Evolutionary conservation across 2,329 filamentous ascomycete species (phyloP).

Genomic region (Clarireedia homoeocarpa): DNA sequence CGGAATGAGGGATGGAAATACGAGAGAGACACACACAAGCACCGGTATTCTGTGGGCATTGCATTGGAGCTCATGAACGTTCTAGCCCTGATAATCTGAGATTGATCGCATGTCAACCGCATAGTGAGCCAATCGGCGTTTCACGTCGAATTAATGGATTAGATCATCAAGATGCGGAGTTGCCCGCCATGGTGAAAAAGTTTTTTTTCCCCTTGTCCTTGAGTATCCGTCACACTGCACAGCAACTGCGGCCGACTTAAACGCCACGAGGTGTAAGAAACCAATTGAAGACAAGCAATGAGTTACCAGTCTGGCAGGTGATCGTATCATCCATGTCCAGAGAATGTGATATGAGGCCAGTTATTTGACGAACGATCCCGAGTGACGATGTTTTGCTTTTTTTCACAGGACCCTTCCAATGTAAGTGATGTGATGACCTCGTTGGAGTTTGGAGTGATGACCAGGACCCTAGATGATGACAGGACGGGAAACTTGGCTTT

Average conservation of each 20-base stretch:
- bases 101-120: neutral
- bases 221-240: neutral
- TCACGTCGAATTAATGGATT: neutral
- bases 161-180: conserved; percentile 2
- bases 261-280: conserved; percentile 9
- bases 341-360: conserved; percentile 4
- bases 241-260: conserved; percentile 4
- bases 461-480: neutral
- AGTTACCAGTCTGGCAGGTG: conserved; percentile 6
- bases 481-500: neutral
- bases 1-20: neutral
- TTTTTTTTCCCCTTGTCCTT: neutral
- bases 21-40: neutral
- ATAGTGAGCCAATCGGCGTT: neutral
- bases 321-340: conserved; percentile 7
- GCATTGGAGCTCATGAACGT: neutral
- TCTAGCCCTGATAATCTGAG: neutral
- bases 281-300: conserved; percentile 8
- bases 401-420: neutral
- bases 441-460: neutral
- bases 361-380: neutral
- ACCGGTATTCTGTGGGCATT: neutral
- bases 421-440: neutral
- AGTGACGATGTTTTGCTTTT: neutral
- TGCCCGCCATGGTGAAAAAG: conserved; percentile 1